Base-by-base conservation (phyloP, 257 asterid genomes). In the Ophiorrhiza pumila region DNA sequence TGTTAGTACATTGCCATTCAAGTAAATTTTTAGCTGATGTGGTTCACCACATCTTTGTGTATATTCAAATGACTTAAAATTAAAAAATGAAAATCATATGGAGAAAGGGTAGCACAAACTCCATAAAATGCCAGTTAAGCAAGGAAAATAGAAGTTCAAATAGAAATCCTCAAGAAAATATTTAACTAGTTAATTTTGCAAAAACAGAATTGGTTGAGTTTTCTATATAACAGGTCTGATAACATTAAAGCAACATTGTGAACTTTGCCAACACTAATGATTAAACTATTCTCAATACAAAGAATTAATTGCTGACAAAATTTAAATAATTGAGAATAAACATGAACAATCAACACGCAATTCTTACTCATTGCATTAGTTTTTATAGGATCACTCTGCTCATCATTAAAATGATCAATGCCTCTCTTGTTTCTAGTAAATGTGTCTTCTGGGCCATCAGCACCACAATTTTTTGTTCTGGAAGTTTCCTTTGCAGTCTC, bases 361-460 rank as follows among this genome's bases (percentile, higher is more conserved):
- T 77, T 79, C 96, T 87, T 83, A 94, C 98, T 81, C 88, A 87
- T 83, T 46, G 98, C 97, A 59, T 88, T 89, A 47, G 96, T 71
- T 63, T 78, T 76, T 82, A 84, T 74, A 61, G 95, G 99, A 81
- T 90, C 87, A 71, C 69, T 80, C 84, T 94, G 91, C 71, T 92
- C 96, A 27, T 82, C 78, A 60, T 86, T 80, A 85, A 95, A 95
- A 74, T 80, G 89, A 84, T 95, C 99, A 71, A 92, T 65, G 78
- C 97, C 92, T 56, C 87, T 71, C 70, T 77, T 87, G 73, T 77
- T 81, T 50, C 68, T 77, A 62, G 71, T 50, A 52, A 37, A 57
- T 25, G 72, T 56, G 43, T 66, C 79, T 72, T 77, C 75, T 5
- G 56, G 63, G 76, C 73, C 65, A n/a, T 69, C 77, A 42, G 20